Evolutionary conservation across 345 rosid genomes (phyloP), one percentile per base, ranked within the genome.

Genomic region (Noccaea caerulescens): DNA sequence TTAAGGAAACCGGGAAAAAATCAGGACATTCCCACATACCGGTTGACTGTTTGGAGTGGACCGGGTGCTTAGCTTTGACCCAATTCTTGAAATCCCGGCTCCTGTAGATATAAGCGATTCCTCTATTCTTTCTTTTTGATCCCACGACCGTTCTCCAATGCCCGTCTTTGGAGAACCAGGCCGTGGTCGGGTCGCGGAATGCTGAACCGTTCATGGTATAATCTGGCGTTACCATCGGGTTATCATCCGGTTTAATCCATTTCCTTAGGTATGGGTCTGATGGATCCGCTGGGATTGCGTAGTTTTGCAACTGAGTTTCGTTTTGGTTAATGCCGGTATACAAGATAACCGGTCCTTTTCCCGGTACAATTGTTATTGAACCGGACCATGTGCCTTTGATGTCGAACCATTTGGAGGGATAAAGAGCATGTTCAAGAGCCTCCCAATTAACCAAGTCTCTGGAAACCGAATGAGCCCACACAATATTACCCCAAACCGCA

Each of bases 11-110:
- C 0, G 99, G 95, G 57, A 65, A 93, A 55, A 93, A 91, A 71
- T 93, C 98, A 0, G 89, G 98, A 76, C 99, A 91, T 56, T 94
- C 99, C 93, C 90, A 91, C 92, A 84, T 88, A n/a, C 90, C 96
- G 10, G 96, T 82, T 0, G 67, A 44, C 0, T 60, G 37, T 25
- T 55, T 55, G 0, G 91, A 79, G 59, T 94, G 95, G 0, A 94
- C 10, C 0, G 96, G 96, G 54, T 91, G 93, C 37, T 80, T 73
- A 5, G 89, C 87, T 81, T 84, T 86, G 11, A 58, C 67, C 98
- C 98, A 94, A 6, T 63, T 44, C 57, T 77, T 57, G 53, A 94
- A 94, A 10, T 94, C 93, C 62, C 60, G 65, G 30, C 99, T 94
- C 44, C 81, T 58, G 10, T 88, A 94, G 52, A 94, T 45, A 68